phyloP scores from a whole-genome alignment of 2,329 filamentous ascomycete species.

The Scedosporium boydii region DNA sequence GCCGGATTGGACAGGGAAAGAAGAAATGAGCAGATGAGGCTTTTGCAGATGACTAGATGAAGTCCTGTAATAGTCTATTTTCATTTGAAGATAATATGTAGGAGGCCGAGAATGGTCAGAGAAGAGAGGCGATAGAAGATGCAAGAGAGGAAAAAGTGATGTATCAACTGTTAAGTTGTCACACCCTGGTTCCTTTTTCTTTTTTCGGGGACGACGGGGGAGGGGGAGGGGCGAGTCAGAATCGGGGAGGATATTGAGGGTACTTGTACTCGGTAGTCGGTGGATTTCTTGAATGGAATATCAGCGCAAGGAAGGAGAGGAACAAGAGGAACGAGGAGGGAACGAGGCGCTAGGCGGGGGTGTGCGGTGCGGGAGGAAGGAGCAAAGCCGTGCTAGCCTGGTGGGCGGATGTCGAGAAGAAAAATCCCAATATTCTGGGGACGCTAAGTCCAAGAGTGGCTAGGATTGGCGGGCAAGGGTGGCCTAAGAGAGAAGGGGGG shows the following conservation, averaged over 20 bases:
- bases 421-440: neutral
- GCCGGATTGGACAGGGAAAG: too few species aligned
- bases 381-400: neutral
- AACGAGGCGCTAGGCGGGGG: neutral
- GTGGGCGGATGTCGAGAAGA: neutral
- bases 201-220: neutral
- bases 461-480: too few species aligned
- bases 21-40: too few species aligned
- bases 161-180: neutral
- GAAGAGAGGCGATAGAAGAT: neutral
- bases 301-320: neutral
- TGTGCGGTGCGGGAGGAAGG: neutral
- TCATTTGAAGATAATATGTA: too few species aligned
- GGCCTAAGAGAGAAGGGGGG: too few species aligned
- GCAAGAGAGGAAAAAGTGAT: neutral
- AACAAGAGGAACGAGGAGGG: neutral
- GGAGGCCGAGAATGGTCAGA: neutral
- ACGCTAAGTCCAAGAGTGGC: neutral
- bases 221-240: neutral
- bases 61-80: too few species aligned
- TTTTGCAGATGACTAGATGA: too few species aligned
- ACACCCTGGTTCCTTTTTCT: neutral
- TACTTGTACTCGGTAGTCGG: neutral
- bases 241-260: neutral
- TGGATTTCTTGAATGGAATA: neutral